Conservation (phyloP, 1,284 basidiomycete genomes). For the Rhodotorula sp. region DNA sequence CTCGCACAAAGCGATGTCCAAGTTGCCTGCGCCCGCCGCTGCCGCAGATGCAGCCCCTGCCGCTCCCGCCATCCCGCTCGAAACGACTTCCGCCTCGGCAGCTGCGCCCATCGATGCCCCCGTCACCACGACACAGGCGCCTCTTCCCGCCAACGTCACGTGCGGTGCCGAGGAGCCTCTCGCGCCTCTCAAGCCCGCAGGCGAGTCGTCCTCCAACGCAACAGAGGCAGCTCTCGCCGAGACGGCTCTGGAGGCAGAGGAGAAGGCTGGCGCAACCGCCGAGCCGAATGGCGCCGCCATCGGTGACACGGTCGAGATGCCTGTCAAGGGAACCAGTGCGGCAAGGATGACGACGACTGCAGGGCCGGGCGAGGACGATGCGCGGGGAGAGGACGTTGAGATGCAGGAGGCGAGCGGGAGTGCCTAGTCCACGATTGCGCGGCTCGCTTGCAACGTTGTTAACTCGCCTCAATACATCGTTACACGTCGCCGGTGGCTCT, state of each 20-base stretch:
- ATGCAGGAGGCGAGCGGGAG: conserved; percentile 10
- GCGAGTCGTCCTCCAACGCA: neutral
- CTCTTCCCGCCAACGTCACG: conserved; percentile 14
- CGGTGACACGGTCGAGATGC: conserved; percentile 9
- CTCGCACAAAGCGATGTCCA: neutral
- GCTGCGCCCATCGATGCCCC: conserved; percentile 13
- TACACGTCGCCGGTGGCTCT: neutral
- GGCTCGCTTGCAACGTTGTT: conserved; percentile 1
- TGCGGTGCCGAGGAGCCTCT: conserved; percentile 21
- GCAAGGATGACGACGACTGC: conserved; percentile 37
- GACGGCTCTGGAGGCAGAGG: neutral
- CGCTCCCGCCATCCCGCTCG: conserved; percentile 7
- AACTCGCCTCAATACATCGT: neutral
- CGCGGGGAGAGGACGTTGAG: conserved; percentile 14
- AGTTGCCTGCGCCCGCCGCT: neutral
- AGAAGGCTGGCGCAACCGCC: neutral
- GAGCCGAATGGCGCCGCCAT: neutral
- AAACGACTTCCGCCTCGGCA: conserved; percentile 2
- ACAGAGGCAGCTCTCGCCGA: conserved; percentile 2
- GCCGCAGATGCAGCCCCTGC: neutral
- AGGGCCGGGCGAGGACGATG: conserved; percentile 26
- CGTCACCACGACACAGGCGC: conserved; percentile 7
- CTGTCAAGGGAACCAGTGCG: conserved; percentile 34
- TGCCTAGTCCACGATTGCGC: neutral
- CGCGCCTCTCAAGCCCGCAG: neutral